Evolutionary conservation across 2,329 filamentous ascomycete genomes (phyloP), one percentile per base, ranked within the genome.

Genomic region (Cladosporium sp.): DNA sequence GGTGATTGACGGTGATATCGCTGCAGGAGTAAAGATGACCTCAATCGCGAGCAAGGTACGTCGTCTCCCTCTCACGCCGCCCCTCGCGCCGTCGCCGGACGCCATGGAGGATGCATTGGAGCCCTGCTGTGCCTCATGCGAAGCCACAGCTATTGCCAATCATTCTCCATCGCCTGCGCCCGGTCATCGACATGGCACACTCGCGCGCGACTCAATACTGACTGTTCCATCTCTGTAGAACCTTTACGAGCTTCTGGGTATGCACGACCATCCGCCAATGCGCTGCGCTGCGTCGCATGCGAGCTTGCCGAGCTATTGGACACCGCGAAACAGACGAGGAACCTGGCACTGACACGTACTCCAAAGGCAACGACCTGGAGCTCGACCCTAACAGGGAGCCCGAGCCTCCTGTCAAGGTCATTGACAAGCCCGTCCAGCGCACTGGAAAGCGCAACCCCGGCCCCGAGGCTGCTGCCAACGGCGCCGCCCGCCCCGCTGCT

Each of bases 181-280:
- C 28, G 40, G 52, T 28, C 32, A 32, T 19, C 52, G 39, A 47
- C 28, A 34, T 13, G 13, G 24, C 32, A 15, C n/a, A 56, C 32
- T 22, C 42, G 52, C 52, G 52, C 52, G 10, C 32, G 39, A 32
- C 28, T 9, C 28, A 48, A 55, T 55, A 32, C 52, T 55, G 40
- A 55, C 52, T 10, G 12, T 13, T 25, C 67, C 34, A 39, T 39
- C 40, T 28, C 39, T 37, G 37, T 71, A 97, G 94, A 99, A 99
- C 85, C 87, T 90, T 74, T 97, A 90, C 85, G 93, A 94, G 85
- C 88, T 96, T 82, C 91, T 99, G 84, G 93, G 94, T 97, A 96
- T 60, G 65, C 53, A 44, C 19, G 15, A 17, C 24, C 52, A 12
- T 20, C 28, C 40, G 19, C 47, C 55, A 57, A 34, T 44, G 47